phyloP scores from a whole-genome alignment of 2,329 filamentous ascomycete genomes.

The Didymellaceae sp. region DNA sequence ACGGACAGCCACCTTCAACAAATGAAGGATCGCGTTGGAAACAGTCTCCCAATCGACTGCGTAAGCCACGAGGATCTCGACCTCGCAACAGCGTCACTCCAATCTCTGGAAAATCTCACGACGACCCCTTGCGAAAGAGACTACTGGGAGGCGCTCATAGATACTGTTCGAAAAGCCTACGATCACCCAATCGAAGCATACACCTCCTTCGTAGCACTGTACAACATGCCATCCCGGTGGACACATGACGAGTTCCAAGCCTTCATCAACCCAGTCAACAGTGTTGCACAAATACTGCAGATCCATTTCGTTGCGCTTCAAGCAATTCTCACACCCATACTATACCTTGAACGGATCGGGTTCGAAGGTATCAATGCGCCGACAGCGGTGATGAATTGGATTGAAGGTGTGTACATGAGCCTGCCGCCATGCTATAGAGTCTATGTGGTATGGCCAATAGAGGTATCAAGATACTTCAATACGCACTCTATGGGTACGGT shows the following conservation, averaged over 20 bases:
- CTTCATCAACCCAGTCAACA: conserved; percentile 54
- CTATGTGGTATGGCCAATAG: conserved; percentile 40
- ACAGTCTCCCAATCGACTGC: conserved; percentile 19
- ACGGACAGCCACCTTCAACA: conserved; percentile 43
- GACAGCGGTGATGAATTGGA: conserved; percentile 40
- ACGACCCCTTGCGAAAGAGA: conserved; percentile 37
- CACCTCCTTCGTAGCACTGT: conserved; percentile 51
- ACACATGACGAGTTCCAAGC: conserved; percentile 51
- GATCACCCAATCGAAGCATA: conserved; percentile 47
- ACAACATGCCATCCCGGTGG: conserved; percentile 51
- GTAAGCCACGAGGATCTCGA: conserved; percentile 40
- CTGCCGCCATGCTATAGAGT: conserved; percentile 31
- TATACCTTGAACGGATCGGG: conserved; percentile 42
- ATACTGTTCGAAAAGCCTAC: conserved; percentile 39
- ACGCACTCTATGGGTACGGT: no score
- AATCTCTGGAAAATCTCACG: conserved; percentile 31
- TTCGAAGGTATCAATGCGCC: conserved; percentile 45
- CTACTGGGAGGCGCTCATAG: conserved; percentile 37
- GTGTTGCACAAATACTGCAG: conserved; percentile 52
- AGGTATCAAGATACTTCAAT: conserved; percentile 26
- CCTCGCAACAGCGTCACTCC: conserved; percentile 39
- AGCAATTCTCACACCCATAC: conserved; percentile 52
- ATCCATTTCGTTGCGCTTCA: conserved; percentile 57
- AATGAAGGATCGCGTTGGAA: conserved; percentile 38
- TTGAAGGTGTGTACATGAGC: conserved; percentile 43